Evolutionary conservation across 495 filamentous ascomycete genomes (phyloP).

Genomic region (Xylaria grammica): DNA sequence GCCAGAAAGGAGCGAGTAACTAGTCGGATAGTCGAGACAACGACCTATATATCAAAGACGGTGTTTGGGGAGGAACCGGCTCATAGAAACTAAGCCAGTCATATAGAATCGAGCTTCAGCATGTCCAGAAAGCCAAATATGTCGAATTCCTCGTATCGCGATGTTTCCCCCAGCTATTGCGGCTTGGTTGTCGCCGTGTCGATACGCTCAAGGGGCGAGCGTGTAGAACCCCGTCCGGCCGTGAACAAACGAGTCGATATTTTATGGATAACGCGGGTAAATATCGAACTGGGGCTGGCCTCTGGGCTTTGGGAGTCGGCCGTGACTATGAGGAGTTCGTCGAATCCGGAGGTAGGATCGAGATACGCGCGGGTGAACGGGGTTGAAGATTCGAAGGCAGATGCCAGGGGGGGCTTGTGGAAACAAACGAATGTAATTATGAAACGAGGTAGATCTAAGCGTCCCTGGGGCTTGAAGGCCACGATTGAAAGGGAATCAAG

Average conservation of each 20-base stretch:
- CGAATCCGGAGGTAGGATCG: slow-evolving; percentile 2
- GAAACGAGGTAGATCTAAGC: neutral
- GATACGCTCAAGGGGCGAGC: neutral
- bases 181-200: neutral
- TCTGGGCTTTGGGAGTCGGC: neutral
- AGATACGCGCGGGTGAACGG: neutral
- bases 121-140: neutral
- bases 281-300: neutral
- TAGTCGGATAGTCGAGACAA: neutral
- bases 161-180: neutral
- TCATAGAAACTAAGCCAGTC: neutral
- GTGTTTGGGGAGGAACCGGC: neutral
- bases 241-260: neutral
- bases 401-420: neutral
- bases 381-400: neutral
- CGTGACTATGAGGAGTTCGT: neutral
- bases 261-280: neutral
- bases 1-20: neutral
- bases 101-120: neutral
- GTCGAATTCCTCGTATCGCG: neutral
- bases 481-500: neutral
- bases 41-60: slow-evolving; percentile 1
- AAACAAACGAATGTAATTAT: slow-evolving; percentile 11
- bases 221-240: neutral
- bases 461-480: neutral